Conservation (phyloP, 1,284 basidiomycete species). For the Ceratorhiza oryzae-sativae region DNA sequence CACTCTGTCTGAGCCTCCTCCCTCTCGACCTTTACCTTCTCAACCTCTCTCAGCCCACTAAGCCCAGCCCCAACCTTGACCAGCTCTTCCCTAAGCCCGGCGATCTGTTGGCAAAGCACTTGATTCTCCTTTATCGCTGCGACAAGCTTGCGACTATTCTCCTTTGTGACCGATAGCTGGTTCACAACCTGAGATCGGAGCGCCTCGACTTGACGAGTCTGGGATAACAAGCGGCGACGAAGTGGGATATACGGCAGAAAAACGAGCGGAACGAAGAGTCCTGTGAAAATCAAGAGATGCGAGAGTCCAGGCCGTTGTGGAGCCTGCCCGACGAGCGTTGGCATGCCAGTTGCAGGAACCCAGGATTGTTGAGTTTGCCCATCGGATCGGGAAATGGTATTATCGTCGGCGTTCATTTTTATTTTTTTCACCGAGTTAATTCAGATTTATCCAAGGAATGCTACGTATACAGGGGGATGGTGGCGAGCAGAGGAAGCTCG, state of each 20-base stretch:
- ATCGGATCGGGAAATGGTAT: constrained; percentile 1
- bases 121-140: constrained; percentile 31
- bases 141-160: constrained; percentile 28
- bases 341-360: neutral
- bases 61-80: neutral
- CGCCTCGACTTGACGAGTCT: constrained; percentile 32
- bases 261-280: constrained; percentile 26
- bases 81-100: neutral
- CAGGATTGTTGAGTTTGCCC: constrained; percentile 7
- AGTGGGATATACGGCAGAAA: constrained; percentile 34
- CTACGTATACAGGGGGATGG: constrained; percentile 5
- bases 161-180: constrained; percentile 26
- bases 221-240: constrained; percentile 7
- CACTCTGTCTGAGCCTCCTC: constrained; percentile 14
- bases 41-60: neutral
- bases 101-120: neutral
- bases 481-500: constrained; percentile 12
- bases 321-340: constrained; percentile 32
- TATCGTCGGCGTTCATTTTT: constrained; percentile 10
- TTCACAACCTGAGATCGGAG: constrained; percentile 19
- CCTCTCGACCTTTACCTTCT: constrained; percentile 11
- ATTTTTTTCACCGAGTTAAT: neutral
- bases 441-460: constrained; percentile 10
- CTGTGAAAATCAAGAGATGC: constrained; percentile 34
- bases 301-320: constrained; percentile 32